Evolutionary conservation across 495 filamentous ascomycete species (phyloP).

Genomic region (Bacidia rubella): DNA sequence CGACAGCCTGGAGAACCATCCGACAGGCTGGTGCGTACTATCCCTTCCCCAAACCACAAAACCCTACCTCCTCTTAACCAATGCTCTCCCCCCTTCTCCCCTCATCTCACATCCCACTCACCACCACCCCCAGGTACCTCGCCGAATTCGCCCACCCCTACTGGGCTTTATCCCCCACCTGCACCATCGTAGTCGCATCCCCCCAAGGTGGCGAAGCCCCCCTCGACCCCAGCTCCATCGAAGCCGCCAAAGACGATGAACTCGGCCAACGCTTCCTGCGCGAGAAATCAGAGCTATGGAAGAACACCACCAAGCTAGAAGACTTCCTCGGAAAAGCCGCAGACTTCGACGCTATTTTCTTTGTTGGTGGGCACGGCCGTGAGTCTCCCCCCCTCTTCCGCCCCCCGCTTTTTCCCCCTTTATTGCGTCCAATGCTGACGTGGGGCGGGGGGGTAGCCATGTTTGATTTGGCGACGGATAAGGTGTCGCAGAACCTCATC

Average conservation of each 20-base stretch:
- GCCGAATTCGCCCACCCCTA: slow-evolving; percentile 63
- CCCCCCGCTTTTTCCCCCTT: background rate
- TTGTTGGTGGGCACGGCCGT: slow-evolving; percentile 68
- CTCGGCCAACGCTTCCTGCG: slow-evolving; percentile 38
- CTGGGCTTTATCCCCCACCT: slow-evolving; percentile 40
- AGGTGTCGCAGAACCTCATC: slow-evolving; percentile 40
- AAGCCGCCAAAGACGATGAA: slow-evolving; percentile 43
- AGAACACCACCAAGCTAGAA: slow-evolving; percentile 42
- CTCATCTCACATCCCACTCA: slow-evolving; percentile 37
- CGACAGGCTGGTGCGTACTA: too few relatives aligned
- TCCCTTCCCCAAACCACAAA: too few relatives aligned
- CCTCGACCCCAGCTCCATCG: slow-evolving; percentile 51
- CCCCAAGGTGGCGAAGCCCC: slow-evolving; percentile 55
- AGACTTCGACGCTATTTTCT: slow-evolving; percentile 59
- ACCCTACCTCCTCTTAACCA: too few relatives aligned
- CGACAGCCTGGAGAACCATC: too few relatives aligned
- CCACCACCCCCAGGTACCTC: slow-evolving; percentile 49
- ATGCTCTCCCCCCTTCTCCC: slow-evolving; percentile 60
- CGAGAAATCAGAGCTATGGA: slow-evolving; percentile 43
- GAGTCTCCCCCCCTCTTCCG: slow-evolving; percentile 16
- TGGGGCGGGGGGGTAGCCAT: slow-evolving; percentile 45
- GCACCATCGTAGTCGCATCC: slow-evolving; percentile 47
- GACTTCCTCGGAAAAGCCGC: slow-evolving; percentile 35
- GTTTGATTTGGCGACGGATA: slow-evolving; percentile 48
- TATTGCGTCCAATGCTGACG: background rate